Evolutionary conservation across 768 basidiomycete species (phyloP).

Genomic region (Naematelia aurantialba): DNA sequence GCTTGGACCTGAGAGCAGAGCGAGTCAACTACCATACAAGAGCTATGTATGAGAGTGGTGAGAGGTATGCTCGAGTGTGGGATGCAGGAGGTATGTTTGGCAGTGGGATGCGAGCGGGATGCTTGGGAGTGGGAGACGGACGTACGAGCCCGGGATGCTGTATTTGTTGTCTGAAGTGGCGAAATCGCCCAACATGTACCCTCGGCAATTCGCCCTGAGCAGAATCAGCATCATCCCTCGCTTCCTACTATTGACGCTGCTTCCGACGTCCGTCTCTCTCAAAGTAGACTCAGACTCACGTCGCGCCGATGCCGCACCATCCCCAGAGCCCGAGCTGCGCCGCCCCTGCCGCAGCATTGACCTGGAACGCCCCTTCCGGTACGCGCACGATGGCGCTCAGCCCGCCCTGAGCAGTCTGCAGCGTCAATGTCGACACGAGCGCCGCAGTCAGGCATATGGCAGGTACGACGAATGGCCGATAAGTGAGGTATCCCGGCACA

Average conservation of each 20-base stretch:
- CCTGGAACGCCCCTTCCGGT: slow-evolving; percentile 20
- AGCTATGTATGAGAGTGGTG: background rate
- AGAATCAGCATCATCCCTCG: background rate
- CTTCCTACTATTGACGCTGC: background rate
- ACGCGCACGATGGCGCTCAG: slow-evolving; percentile 16
- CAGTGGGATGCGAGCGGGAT: background rate
- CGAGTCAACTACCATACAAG: background rate
- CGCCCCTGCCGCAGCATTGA: slow-evolving; percentile 8
- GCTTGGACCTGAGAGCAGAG: slow-evolving; percentile 12
- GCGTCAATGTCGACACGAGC: slow-evolving; percentile 21
- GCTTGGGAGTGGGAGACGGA: background rate
- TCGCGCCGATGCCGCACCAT: slow-evolving; percentile 24
- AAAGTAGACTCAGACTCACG: slow-evolving; percentile 11
- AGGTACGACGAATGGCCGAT: slow-evolving; percentile 23
- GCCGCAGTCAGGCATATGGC: slow-evolving; percentile 13
- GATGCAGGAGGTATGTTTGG: background rate
- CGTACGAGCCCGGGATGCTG: slow-evolving; percentile 17
- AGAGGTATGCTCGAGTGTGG: no score
- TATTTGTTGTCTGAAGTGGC: slow-evolving; percentile 10
- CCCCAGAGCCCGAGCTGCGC: slow-evolving; percentile 26
- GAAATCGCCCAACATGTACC: slow-evolving; percentile 18
- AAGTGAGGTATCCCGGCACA: slow-evolving; percentile 18
- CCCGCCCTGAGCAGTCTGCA: slow-evolving; percentile 7
- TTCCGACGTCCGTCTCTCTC: background rate
- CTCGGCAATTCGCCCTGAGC: slow-evolving; percentile 13